These are phyloP conservation scores for Polyporus tsugae DNA, from an alignment of 1,284 basidiomycete genomes.

Conservation along the genomic window DNA sequence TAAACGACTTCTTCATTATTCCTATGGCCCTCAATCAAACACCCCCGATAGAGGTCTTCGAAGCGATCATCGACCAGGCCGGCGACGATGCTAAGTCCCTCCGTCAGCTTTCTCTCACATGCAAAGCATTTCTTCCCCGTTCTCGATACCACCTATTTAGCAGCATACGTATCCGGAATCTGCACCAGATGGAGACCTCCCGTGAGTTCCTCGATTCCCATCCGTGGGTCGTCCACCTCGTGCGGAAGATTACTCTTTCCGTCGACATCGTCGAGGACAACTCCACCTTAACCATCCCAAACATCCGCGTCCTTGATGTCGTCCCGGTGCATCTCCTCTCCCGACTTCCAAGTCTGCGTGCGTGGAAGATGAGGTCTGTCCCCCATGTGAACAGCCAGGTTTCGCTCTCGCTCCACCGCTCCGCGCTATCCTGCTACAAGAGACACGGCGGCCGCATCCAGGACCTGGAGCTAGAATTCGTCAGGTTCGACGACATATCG, in stretches of 20 bases:
- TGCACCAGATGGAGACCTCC: neutral
- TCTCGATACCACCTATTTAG: neutral
- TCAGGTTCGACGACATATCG: neutral
- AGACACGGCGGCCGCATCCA: neutral
- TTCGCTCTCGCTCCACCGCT: neutral
- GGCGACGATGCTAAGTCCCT: neutral
- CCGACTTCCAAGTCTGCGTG: neutral
- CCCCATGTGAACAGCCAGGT: neutral
- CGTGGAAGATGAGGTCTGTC: neutral
- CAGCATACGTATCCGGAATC: neutral
- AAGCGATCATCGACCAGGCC: neutral
- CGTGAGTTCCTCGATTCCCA: neutral
- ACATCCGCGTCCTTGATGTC: neutral
- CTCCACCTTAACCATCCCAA: neutral
- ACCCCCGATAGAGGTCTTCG: neutral
- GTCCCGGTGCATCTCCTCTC: neutral
- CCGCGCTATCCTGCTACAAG: neutral
- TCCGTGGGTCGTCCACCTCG: neutral
- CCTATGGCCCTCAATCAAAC: no score
- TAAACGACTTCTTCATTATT: no score
- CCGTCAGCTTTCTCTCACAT: neutral
- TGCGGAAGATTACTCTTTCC: neutral
- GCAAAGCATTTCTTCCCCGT: neutral
- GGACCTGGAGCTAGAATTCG: neutral
- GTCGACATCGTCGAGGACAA: neutral